These are phyloP conservation scores for Raphidocelis subcapitata DNA, from an alignment of 139 green algal species.

Conservation along the genomic window DNA sequence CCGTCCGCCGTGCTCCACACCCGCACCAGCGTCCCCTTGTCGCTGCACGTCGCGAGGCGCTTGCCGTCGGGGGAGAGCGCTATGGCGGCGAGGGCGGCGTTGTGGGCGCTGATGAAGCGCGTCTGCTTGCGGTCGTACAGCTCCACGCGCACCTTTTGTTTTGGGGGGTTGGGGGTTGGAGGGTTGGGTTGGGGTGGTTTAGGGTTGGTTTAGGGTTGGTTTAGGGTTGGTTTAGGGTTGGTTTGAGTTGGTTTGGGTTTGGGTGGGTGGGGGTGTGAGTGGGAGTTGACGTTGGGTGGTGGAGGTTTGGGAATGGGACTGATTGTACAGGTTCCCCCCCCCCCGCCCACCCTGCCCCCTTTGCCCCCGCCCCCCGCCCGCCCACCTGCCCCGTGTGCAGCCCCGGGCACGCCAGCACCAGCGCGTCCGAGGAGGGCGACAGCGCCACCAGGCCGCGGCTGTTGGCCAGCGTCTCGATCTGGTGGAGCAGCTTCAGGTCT, in stretches of 20 bases:
- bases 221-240: too few species aligned
- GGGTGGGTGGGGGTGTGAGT: too few species aligned
- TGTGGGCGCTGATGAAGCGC: slow-evolving; percentile 91
- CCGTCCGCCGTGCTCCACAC: slow-evolving; percentile 88
- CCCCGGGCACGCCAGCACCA: slow-evolving; percentile 92
- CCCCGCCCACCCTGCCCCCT: too few species aligned
- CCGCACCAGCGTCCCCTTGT: slow-evolving; percentile 89
- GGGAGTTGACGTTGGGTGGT: too few species aligned
- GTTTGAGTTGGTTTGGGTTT: too few species aligned
- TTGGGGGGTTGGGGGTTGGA: not conserved
- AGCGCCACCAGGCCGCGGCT: slow-evolving; percentile 80
- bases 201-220: too few species aligned
- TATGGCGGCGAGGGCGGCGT: slow-evolving; percentile 71
- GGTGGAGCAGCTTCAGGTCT: slow-evolving; percentile 75
- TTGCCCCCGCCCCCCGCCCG: too few species aligned
- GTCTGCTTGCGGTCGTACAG: slow-evolving; percentile 88
- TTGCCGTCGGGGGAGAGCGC: slow-evolving; percentile 79
- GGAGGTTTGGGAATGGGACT: too few species aligned
- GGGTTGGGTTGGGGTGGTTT: too few species aligned
- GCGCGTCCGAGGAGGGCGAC: slow-evolving; percentile 71
- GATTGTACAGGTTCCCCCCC: too few species aligned
- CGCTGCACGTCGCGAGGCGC: slow-evolving; percentile 86
- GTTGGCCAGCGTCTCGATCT: slow-evolving; percentile 92
- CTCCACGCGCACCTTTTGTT: slow-evolving; percentile 87
- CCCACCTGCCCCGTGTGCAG: slow-evolving; percentile 85